A percentile compares a stretch with the other conserved stretches of the same genome.
Conservation (phyloP, 2,329 filamentous ascomycete species). For the Claviceps sp. region DNA sequence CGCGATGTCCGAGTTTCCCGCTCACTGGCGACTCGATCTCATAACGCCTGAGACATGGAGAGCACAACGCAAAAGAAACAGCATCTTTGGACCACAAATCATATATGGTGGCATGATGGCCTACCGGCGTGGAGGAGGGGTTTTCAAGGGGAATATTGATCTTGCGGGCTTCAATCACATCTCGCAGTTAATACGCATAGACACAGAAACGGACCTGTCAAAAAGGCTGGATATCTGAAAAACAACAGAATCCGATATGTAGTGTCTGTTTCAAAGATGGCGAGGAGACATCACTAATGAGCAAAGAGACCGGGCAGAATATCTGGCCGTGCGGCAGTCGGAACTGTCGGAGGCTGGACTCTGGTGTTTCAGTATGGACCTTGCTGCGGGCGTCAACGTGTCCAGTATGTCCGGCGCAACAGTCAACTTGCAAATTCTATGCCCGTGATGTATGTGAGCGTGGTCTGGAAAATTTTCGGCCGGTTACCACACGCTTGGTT, state of each 20-base stretch:
- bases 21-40: too few species aligned
- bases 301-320: slow-evolving; percentile 15
- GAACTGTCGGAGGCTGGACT: slow-evolving; percentile 18
- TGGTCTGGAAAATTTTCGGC: slow-evolving; percentile 1
- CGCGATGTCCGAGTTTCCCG: too few species aligned
- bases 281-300: slow-evolving; percentile 20
- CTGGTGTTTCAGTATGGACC: slow-evolving; percentile 13
- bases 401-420: slow-evolving; percentile 8
- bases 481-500: slow-evolving; percentile 7
- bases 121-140: too few species aligned
- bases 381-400: slow-evolving; percentile 12
- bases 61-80: too few species aligned
- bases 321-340: slow-evolving; percentile 12
- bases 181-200: too few species aligned
- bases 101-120: too few species aligned
- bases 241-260: slow-evolving; percentile 16
- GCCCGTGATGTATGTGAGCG: slow-evolving; percentile 9
- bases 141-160: too few species aligned
- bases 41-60: too few species aligned
- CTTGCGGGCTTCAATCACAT: too few species aligned
- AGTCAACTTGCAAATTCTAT: neutral
- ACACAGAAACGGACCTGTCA: too few species aligned
- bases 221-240: too few species aligned
- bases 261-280: slow-evolving; percentile 22
- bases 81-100: too few species aligned